Percentiles rank a stretch among this genome's conserved stretches.
phyloP scores from a whole-genome alignment of 2,329 filamentous ascomycete genomes.

The Aspergillus versicolor region DNA sequence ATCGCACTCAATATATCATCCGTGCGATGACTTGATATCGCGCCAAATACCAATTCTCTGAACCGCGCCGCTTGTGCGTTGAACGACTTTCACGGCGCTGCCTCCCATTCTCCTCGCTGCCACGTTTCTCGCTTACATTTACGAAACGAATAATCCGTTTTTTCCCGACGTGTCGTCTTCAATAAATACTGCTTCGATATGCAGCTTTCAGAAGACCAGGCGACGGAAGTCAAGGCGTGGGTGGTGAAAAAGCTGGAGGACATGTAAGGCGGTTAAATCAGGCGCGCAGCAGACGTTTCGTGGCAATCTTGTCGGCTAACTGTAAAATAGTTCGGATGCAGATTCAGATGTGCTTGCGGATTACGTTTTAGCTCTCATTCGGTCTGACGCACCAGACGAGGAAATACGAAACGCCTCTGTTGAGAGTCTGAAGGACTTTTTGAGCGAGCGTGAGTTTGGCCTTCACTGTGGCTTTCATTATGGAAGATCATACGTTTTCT shows the following conservation, averaged over 20 bases:
- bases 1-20: neutral
- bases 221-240: slow-evolving; percentile 56
- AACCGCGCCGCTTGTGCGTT: neutral
- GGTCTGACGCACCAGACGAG: slow-evolving; percentile 55
- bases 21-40: neutral
- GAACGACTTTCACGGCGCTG: neutral
- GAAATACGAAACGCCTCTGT: slow-evolving; percentile 53
- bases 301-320: neutral
- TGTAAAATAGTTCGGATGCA: slow-evolving; percentile 54
- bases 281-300: neutral
- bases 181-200: slow-evolving; percentile 33
- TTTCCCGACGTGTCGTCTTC: neutral
- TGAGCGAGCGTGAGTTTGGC: slow-evolving; percentile 50
- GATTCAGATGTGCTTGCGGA: slow-evolving; percentile 62
- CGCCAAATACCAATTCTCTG: neutral
- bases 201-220: slow-evolving; percentile 56
- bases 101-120: neutral
- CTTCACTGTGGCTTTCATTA: neutral
- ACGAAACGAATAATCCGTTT: neutral
- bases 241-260: slow-evolving; percentile 59
- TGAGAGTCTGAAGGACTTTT: slow-evolving; percentile 59
- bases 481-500: slow-evolving; percentile 6
- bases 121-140: neutral
- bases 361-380: slow-evolving; percentile 60
- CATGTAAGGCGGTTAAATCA: slow-evolving; percentile 46